Evolutionary conservation across 371 early-diverging fungal genomes (phyloP).

Genomic region (Mortierella sp.): DNA sequence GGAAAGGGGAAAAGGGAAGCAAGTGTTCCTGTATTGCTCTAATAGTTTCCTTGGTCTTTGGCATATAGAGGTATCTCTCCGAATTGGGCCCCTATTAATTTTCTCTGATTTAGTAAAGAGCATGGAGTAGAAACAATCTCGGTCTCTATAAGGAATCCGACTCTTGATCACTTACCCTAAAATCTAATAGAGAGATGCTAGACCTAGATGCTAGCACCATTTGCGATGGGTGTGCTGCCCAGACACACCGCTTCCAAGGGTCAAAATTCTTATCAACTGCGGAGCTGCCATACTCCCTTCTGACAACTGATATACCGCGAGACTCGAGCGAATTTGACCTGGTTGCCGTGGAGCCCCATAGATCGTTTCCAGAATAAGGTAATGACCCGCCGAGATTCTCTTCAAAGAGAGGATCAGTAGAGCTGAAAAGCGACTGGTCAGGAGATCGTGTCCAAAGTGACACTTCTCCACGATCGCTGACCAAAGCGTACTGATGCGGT

Average conservation of each 20-base stretch:
- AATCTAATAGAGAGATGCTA: conserved; percentile 24
- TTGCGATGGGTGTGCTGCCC: conserved; percentile 38
- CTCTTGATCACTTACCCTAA: conserved; percentile 21
- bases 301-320: conserved; percentile 2
- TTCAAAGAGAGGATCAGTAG: too few species aligned
- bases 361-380: too few species aligned
- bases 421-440: too few species aligned
- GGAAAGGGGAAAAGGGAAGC: conserved; percentile 23
- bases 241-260: conserved; percentile 37
- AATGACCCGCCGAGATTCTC: too few species aligned
- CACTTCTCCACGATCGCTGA: conserved; percentile 36
- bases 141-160: background rate
- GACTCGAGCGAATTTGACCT: too few species aligned
- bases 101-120: background rate
- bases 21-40: conserved; percentile 31
- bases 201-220: conserved; percentile 31
- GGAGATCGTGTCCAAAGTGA: conserved; percentile 25
- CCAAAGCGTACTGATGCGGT: conserved; percentile 33
- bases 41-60: conserved; percentile 17
- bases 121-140: background rate
- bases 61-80: conserved; percentile 15
- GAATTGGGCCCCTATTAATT: conserved; percentile 9
- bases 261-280: background rate
- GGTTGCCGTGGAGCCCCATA: too few species aligned
- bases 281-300: conserved; percentile 7